These are phyloP conservation scores for Aspergillus incahuasiensis DNA, from an alignment of 495 filamentous ascomycete genomes.

Conservation along the genomic window DNA sequence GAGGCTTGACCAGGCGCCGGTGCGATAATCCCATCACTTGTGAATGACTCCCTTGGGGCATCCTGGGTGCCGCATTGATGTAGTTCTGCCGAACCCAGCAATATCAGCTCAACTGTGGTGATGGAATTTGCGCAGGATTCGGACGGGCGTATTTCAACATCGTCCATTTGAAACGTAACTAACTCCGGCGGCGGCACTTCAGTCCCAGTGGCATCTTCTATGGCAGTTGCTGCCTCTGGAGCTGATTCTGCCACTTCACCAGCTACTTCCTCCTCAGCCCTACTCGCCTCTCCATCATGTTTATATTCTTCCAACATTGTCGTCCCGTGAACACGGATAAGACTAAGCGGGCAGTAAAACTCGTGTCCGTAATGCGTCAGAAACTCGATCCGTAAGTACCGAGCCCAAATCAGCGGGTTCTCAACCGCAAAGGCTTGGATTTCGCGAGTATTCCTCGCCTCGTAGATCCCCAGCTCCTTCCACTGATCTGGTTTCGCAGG, in stretches of 20 bases:
- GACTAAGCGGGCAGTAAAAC: slow-evolving; percentile 89
- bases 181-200: neutral
- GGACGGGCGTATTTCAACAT: neutral
- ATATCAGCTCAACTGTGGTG: slow-evolving; percentile 14
- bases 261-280: slow-evolving; percentile 52
- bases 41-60: slow-evolving; percentile 2
- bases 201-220: slow-evolving; percentile 5
- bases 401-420: slow-evolving; percentile 91
- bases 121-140: slow-evolving; percentile 16
- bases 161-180: neutral
- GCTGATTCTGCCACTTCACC: slow-evolving; percentile 31
- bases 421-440: slow-evolving; percentile 91
- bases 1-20: slow-evolving; percentile 9
- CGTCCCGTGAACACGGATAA: slow-evolving; percentile 88
- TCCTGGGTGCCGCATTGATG: slow-evolving; percentile 22
- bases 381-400: slow-evolving; percentile 88
- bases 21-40: slow-evolving; percentile 6
- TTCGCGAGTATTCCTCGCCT: slow-evolving; percentile 85
- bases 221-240: slow-evolving; percentile 32
- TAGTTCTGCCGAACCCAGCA: slow-evolving; percentile 8
- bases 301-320: slow-evolving; percentile 94
- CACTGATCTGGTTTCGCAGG: slow-evolving; percentile 89
- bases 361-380: slow-evolving; percentile 92
- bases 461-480: slow-evolving; percentile 82
- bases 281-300: slow-evolving; percentile 63